phyloP scores from a whole-genome alignment of 495 filamentous ascomycete species.

The Neurospora sp. region DNA sequence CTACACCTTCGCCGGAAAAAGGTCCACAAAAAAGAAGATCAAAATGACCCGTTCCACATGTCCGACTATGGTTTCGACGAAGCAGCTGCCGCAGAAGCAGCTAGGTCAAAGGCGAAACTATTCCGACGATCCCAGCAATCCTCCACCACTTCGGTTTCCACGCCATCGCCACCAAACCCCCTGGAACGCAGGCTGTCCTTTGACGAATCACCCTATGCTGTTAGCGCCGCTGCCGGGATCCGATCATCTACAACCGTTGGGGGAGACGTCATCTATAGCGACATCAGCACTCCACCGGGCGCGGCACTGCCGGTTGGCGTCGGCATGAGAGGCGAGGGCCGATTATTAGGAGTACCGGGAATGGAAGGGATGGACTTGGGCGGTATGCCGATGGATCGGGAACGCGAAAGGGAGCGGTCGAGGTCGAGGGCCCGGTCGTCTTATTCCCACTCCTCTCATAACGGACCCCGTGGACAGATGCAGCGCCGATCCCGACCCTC shows the following conservation, averaged over 20 bases:
- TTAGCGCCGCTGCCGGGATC: background rate
- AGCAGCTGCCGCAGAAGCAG: background rate
- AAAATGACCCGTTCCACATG: constrained; percentile 14
- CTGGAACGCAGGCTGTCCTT: background rate
- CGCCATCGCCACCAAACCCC: background rate
- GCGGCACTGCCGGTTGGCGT: background rate
- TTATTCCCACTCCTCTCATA: background rate
- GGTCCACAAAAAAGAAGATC: constrained; percentile 16
- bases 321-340: background rate
- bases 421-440: background rate
- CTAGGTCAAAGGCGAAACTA: background rate
- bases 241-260: background rate
- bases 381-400: background rate
- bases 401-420: background rate
- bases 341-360: background rate
- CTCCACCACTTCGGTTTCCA: background rate
- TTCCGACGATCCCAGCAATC: background rate
- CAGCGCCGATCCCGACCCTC: background rate
- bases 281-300: background rate
- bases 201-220: background rate
- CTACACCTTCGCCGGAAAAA: constrained; percentile 15
- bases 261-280: background rate
- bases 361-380: background rate
- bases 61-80: constrained; percentile 21
- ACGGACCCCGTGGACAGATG: background rate